Base-by-base conservation (phyloP, 768 basidiomycete species). In the Phlebiopsis flavidoalba region DNA sequence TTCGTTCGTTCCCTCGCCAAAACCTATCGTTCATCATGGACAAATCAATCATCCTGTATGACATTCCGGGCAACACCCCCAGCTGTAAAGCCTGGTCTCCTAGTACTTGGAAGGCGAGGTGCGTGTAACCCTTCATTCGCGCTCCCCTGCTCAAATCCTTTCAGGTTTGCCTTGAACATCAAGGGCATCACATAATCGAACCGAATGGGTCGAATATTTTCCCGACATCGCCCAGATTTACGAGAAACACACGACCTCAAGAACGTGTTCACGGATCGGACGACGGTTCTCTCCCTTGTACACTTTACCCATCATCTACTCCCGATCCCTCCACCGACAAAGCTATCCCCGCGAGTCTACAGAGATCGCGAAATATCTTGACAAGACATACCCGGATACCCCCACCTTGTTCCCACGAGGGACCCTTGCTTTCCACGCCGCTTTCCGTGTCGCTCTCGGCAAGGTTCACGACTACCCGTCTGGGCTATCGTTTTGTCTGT, bases 31-130 rank as follows among this genome's bases (percentile, higher is more conserved):
- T 24, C 5, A 45, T 26, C 45, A 75, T 76, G 73, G 12, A 61
- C 14, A 62, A 52, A 22, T 66, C 67, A 17, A 71, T 70, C 60
- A 75, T 78, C 19, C 68, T 80, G 49, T 83, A 80, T 69, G 82
- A 82, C 58, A 75, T 83, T 46, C 75, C 77, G 21, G 72, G 73
- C 37, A 70, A 64, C 45, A 54, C 71, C 5, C 57, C 65, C 0
- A 57, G 35, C 33, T 19, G 7, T 51, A 69, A 66, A 4, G 70
- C 74, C 8, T 81, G 77, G 75, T 77, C 78, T 5, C 76, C 79
- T 8, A 82, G 80, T 60, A 76, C 77, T 36, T 79, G 76, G 77
- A 80, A 78, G 66, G 69, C 70, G 12, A 65, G 81, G 81, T 77
- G 46, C 53, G 71, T 58, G 26, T 31, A 3, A 31, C 6, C 26